Conservation (phyloP, 208 protist species). For the Acanthamoeba sp. region DNA sequence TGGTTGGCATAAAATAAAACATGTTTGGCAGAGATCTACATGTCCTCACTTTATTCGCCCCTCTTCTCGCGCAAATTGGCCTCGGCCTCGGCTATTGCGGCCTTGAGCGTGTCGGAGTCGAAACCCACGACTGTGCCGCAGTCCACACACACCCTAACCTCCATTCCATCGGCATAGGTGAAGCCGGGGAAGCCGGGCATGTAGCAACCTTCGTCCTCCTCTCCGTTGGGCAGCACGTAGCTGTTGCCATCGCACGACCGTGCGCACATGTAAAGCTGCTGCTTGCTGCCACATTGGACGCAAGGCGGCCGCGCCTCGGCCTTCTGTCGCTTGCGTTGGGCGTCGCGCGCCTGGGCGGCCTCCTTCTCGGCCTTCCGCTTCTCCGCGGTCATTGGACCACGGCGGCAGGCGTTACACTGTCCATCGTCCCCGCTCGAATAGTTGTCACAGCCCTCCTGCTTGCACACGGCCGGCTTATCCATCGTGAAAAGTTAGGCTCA, state of each 20-base stretch:
- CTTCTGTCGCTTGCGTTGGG: neutral
- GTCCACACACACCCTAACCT: conserved; percentile 10
- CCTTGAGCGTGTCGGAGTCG: neutral
- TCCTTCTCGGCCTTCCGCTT: neutral
- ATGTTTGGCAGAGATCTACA: no score
- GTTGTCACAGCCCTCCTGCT: neutral
- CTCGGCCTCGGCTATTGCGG: neutral
- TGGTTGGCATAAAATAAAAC: no score
- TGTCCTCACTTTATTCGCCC: neutral
- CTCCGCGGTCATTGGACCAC: neutral
- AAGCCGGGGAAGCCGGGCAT: neutral
- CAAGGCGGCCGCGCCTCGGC: neutral
- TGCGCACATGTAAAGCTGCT: neutral
- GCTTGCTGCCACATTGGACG: neutral
- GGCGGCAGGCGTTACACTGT: neutral
- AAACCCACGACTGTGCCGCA: neutral
- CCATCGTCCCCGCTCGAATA: neutral
- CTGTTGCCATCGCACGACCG: neutral
- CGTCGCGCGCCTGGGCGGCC: neutral
- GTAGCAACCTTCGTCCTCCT: neutral
- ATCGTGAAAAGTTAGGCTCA: no score
- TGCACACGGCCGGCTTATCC: no score
- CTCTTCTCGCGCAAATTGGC: neutral
- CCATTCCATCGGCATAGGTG: neutral
- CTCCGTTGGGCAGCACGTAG: neutral